phyloP scores from a whole-genome alignment of 2,329 filamentous ascomycete genomes.

The Aspergillus ustus region DNA sequence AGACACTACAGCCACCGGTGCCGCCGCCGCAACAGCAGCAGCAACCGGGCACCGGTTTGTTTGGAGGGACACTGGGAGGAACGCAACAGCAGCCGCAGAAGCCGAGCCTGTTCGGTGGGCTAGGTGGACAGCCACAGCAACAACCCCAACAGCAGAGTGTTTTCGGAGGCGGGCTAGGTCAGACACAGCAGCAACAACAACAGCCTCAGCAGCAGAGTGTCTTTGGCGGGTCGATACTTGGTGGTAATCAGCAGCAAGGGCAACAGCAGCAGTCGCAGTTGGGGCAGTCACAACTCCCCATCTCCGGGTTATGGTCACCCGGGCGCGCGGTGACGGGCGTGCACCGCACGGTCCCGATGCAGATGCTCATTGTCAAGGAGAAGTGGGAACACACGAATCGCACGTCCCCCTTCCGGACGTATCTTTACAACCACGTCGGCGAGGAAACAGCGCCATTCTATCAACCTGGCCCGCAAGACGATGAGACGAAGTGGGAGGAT shows the following conservation, averaged over 20 bases:
- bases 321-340: conserved; percentile 52
- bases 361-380: conserved; percentile 63
- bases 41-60: conserved; percentile 26
- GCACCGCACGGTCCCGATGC: conserved; percentile 65
- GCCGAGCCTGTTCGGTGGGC: conserved; percentile 33
- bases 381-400: conserved; percentile 64
- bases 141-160: conserved; percentile 30
- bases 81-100: conserved; percentile 30
- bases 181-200: conserved; percentile 33
- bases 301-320: conserved; percentile 50
- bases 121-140: conserved; percentile 29
- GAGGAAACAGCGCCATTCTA: conserved; percentile 66
- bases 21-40: conserved; percentile 27
- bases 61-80: conserved; percentile 26
- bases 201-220: conserved; percentile 40
- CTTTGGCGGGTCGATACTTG: conserved; percentile 35
- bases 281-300: conserved; percentile 46
- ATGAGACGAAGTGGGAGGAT: conserved; percentile 67
- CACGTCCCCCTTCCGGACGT: conserved; percentile 61
- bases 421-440: conserved; percentile 67
- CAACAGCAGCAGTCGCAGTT: conserved; percentile 43
- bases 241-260: conserved; percentile 30
- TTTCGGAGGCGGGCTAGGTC: conserved; percentile 24
- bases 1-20: conserved; percentile 21
- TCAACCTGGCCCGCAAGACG: conserved; percentile 60